Evolutionary conservation across 768 basidiomycete species (phyloP).

Genomic region (Boletales sp.): DNA sequence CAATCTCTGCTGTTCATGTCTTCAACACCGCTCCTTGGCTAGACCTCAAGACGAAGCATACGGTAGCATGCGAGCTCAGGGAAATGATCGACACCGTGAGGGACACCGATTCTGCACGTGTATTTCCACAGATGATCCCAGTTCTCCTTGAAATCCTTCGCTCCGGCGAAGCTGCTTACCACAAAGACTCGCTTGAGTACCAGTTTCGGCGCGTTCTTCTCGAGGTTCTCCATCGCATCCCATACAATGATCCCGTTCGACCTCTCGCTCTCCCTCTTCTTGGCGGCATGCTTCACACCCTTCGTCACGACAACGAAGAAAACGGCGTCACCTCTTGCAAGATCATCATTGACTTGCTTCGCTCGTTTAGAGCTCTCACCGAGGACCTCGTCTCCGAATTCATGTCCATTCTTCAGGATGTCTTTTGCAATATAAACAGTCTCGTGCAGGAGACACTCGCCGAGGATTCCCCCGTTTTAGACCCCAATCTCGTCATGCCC

Average conservation of each 20-base stretch:
- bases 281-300: conserved; percentile 75
- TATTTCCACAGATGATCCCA: conserved; percentile 69
- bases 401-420: conserved; percentile 73
- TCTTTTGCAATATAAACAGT: conserved; percentile 68
- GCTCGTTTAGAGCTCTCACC: conserved; percentile 67
- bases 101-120: conserved; percentile 68
- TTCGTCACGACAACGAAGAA: conserved; percentile 93
- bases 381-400: conserved; percentile 78
- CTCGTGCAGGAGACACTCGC: conserved; percentile 76
- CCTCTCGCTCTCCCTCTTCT: conserved; percentile 65
- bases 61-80: conserved; percentile 71
- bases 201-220: conserved; percentile 84
- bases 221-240: conserved; percentile 86
- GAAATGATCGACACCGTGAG: conserved; percentile 79
- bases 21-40: conserved; percentile 1
- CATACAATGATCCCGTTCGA: conserved; percentile 74
- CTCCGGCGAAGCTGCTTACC: conserved; percentile 61
- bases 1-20: not conserved
- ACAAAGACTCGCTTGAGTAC: conserved; percentile 68
- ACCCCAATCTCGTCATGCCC: conserved; percentile 57
- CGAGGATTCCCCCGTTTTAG: conserved; percentile 54
- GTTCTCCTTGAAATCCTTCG: conserved; percentile 70
- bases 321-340: conserved; percentile 90
- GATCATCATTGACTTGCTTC: conserved; percentile 83
- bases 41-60: conserved; percentile 72